Evolutionary conservation across 108 stramenopile genomes (phyloP).

Genomic region (Epithemia pelagica): DNA sequence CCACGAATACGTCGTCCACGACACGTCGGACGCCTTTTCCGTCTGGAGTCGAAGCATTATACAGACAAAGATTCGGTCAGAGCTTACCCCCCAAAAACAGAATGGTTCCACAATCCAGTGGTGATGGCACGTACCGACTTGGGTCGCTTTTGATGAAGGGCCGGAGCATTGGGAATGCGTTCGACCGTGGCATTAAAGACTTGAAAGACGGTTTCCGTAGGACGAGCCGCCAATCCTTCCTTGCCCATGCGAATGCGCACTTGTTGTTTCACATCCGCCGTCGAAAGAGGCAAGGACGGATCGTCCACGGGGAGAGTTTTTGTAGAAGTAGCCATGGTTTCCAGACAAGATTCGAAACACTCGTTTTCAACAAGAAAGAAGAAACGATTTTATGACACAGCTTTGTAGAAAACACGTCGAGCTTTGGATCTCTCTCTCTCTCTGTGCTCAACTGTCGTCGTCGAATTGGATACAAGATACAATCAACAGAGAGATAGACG

Average conservation of each 20-base stretch:
- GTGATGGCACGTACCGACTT: slow-evolving; percentile 6
- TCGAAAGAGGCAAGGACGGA: slow-evolving; percentile 18
- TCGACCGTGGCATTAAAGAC: slow-evolving; percentile 12
- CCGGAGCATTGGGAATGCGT: slow-evolving; percentile 13
- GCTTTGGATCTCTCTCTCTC: too few relatives aligned
- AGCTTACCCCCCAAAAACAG: background rate
- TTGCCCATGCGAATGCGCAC: slow-evolving; percentile 17
- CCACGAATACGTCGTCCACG: slow-evolving; percentile 36
- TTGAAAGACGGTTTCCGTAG: slow-evolving; percentile 14
- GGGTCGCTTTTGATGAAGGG: slow-evolving; percentile 19
- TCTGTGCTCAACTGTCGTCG: too few relatives aligned
- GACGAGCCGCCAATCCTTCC: slow-evolving; percentile 3
- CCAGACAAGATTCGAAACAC: too few relatives aligned
- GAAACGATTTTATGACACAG: too few relatives aligned
- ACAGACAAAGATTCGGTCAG: background rate
- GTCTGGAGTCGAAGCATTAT: slow-evolving; percentile 3
- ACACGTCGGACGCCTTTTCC: slow-evolving; percentile 1
- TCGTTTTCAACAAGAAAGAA: too few relatives aligned
- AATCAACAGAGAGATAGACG: too few relatives aligned
- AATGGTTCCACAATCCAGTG: too few relatives aligned
- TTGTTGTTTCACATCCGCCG: slow-evolving; percentile 10
- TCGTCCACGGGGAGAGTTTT: too few relatives aligned
- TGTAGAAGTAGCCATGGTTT: too few relatives aligned
- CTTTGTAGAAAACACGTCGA: too few relatives aligned
- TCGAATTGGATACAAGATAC: too few relatives aligned